Evolutionary conservation across 2,329 filamentous ascomycete species (phyloP).

Genomic region (Colletotrichum sansevieriae): DNA sequence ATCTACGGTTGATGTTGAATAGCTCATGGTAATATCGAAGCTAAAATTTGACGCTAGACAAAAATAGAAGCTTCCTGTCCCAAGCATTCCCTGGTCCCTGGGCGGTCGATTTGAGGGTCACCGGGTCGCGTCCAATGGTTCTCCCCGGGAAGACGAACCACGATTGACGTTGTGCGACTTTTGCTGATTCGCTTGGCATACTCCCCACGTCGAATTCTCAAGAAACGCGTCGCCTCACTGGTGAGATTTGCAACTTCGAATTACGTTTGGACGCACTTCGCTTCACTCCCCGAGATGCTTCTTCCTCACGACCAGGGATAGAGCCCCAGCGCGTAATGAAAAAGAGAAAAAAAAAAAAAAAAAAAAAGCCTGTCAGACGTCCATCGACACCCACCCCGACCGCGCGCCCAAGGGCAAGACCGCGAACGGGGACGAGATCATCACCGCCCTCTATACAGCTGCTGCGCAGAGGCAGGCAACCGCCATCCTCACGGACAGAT

Average conservation of each 20-base stretch:
- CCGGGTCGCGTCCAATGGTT: not conserved
- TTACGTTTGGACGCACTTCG: not conserved
- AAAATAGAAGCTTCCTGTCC: constrained; percentile 3
- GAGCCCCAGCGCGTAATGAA: constrained; percentile 66
- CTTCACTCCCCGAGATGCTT: constrained; percentile 37
- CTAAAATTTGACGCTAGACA: constrained; percentile 15
- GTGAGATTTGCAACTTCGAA: not conserved
- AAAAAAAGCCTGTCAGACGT: constrained; percentile 84
- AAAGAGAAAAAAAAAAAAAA: constrained; percentile 64
- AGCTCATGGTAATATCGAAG: constrained; percentile 3
- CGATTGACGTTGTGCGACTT: not conserved
- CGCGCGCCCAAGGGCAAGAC: constrained; percentile 83
- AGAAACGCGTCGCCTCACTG: not conserved
- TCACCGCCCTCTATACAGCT: constrained; percentile 87
- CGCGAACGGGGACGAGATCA: constrained; percentile 87
- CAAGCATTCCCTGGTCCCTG: constrained; percentile 11
- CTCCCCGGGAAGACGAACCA: not conserved
- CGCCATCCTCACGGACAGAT: constrained; percentile 73
- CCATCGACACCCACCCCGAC: constrained; percentile 85
- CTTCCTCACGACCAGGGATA: constrained; percentile 65
- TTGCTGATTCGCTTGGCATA: not conserved
- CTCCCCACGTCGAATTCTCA: not conserved
- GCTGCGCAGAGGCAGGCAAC: constrained; percentile 45
- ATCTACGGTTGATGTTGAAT: not conserved
- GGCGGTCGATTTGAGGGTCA: not conserved